phyloP scores from a whole-genome alignment of 2,329 filamentous ascomycete species.

The Fusarium veterinarium region DNA sequence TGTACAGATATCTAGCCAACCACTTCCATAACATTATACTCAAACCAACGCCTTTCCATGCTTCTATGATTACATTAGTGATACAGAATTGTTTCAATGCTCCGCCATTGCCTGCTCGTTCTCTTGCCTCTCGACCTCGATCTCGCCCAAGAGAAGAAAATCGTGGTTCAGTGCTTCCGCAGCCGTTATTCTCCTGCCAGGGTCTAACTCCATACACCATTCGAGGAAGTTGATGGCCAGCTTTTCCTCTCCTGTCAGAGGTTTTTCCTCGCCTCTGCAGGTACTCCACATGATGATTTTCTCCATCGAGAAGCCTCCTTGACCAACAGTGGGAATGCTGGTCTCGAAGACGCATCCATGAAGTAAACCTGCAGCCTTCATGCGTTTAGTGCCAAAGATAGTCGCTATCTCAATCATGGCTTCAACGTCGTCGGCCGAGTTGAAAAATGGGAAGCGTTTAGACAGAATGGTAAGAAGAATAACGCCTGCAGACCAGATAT shows the following conservation, averaged over 20 bases:
- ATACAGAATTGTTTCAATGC: constrained; percentile 25
- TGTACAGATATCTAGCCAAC: constrained; percentile 33
- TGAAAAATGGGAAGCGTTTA: constrained; percentile 96
- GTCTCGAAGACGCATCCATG: constrained; percentile 95
- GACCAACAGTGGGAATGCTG: constrained; percentile 89
- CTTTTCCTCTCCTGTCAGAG: constrained; percentile 74
- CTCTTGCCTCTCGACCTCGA: constrained; percentile 59
- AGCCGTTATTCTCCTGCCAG: constrained; percentile 77
- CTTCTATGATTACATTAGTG: constrained; percentile 34
- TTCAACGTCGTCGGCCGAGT: constrained; percentile 97
- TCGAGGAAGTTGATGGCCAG: constrained; percentile 79
- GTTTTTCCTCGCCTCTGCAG: constrained; percentile 71
- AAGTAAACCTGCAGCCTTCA: constrained; percentile 83
- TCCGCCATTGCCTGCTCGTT: constrained; percentile 40
- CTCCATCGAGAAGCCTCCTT: constrained; percentile 86
- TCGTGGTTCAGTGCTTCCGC: constrained; percentile 78
- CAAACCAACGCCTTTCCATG: constrained; percentile 34
- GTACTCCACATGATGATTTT: constrained; percentile 98
- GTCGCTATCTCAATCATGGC: constrained; percentile 97
- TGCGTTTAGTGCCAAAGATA: constrained; percentile 87
- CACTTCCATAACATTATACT: constrained; percentile 19
- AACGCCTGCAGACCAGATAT: constrained; percentile 98
- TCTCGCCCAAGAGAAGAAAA: constrained; percentile 62
- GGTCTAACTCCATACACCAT: constrained; percentile 81
- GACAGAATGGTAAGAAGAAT: constrained; percentile 95